Base-by-base conservation (phyloP, 352 stramenopile species). In the Phytophthora constricta region DNA sequence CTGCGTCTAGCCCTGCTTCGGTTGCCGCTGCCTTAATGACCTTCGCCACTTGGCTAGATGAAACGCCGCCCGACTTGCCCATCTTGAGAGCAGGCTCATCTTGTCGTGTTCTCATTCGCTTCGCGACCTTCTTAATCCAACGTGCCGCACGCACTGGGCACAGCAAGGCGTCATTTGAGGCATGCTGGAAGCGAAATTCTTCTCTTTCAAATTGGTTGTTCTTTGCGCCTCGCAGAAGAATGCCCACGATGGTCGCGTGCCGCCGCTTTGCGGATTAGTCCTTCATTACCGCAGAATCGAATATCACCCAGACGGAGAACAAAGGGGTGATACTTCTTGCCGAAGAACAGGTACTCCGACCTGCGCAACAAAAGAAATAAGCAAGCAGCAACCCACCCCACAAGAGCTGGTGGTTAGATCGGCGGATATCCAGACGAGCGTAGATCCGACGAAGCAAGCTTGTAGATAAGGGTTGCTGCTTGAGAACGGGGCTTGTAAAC, bases 151-250 rank as follows among this genome's bases (percentile, higher is more conserved):
- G 22, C 4, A 70, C 60, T 4, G 66, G 59, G 25, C 52, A 70
- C 1, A 65, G 3, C 13, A 22, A 11, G 2, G 16, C 16, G 45
- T 59, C 60, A 17, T 42, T 37, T 3, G 68, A 65, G 0, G 26
- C 8, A 41, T 70, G 65, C 42, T 65, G 62, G 16, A 55, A 68
- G 0, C 70, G 26, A 43, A 55, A 64, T 27, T 62, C 55, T n/a
- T 56, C 56, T 33, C 59, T 10, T 23, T 65, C 65, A 27, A 61
- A 72, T 39, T 78, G 55, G 26, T 78, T 62, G 23, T 69, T 72
- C 42, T 72, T 75, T 2, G 50, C 37, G 11, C 65, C 52, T 31
- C 54, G n/a, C 3, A 74, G 34, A 0, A 62, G 14, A 5, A 78
- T 65, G 0, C 58, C 63, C 3, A 74, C 64, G 1, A 57, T 22